Base-by-base conservation (phyloP, 106 monocot species). In the Acorus gramineus region DNA sequence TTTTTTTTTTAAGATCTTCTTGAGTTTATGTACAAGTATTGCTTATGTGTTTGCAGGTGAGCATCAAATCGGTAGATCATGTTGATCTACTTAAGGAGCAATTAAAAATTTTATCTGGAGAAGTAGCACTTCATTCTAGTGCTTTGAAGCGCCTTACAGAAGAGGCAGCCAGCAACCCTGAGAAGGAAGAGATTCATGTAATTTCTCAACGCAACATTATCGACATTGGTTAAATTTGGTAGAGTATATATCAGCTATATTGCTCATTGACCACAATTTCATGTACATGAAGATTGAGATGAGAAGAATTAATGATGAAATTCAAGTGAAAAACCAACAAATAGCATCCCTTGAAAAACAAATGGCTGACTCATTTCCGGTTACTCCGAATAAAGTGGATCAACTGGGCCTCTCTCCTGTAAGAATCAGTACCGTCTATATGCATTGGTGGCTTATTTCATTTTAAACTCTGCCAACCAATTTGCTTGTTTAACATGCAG, bases 91-190 rank as follows among this genome's bases (percentile, higher is more conserved):
- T 93, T 59, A 79, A 75, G 53, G 93, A 93, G 65, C 93, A 89
- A 57, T 50, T 89, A 14, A 93, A 86, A 68, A 93, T 89, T 76
- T 62, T 93, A 6, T 86, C 89, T n/a, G 93, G 86, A 68, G 93
- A 93, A 72, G 86, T 93, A 44, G 93, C 93, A 53, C 76, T 89
- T 43, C 76, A 81, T 66, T 79, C 81, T 47, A 93, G 89, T 70
- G 75, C 86, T 59, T 61, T 95, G 50, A 90, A 86, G 60, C 77
- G 90, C 14, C 86, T 95, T 60, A 67, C 79, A 63, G 94, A 95
- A 28, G 94, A 95, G 53, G 79, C 84, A 63, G 74, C 72, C 59
- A 80, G 76, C 42, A 90, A 59, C 73, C 81, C 82, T 13, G 79
- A 73, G 51, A 95, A 90, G 50, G 89, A 89, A 71, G 66, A 74